Evolutionary conservation across 2,329 filamentous ascomycete genomes (phyloP).

Genomic region (Fusarium illudens): DNA sequence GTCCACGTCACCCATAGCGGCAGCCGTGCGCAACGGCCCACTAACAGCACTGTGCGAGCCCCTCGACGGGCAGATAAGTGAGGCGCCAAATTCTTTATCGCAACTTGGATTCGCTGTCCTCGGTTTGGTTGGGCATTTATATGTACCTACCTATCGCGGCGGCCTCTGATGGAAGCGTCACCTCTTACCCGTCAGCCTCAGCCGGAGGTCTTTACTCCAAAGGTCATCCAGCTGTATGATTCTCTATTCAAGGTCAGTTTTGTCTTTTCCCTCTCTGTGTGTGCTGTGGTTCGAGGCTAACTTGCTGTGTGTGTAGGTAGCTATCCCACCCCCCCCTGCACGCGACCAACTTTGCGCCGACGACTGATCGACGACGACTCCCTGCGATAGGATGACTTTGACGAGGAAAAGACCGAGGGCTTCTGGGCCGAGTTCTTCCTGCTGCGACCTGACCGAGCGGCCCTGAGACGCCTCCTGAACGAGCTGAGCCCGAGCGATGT

Average conservation of each 20-base stretch:
- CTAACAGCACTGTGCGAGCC: slow-evolving; percentile 15
- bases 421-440: slow-evolving; percentile 98
- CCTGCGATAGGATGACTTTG: slow-evolving; percentile 66
- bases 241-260: slow-evolving; percentile 75
- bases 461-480: slow-evolving; percentile 74
- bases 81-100: slow-evolving; percentile 27
- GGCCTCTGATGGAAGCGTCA: slow-evolving; percentile 78
- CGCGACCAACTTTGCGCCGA: slow-evolving; percentile 28
- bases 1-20: neutral
- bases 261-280: slow-evolving; percentile 4
- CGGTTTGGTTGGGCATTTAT: slow-evolving; percentile 6
- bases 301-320: neutral
- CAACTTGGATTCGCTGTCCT: slow-evolving; percentile 14
- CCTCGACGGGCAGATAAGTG: slow-evolving; percentile 20
- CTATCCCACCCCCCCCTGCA: slow-evolving; percentile 6
- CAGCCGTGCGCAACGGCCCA: slow-evolving; percentile 1
- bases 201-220: slow-evolving; percentile 91
- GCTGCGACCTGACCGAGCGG: slow-evolving; percentile 77
- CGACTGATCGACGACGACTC: slow-evolving; percentile 43
- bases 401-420: slow-evolving; percentile 78
- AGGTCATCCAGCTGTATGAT: slow-evolving; percentile 91
- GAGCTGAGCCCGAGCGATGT: slow-evolving; percentile 78
- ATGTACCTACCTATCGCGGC: slow-evolving; percentile 19
- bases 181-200: slow-evolving; percentile 92
- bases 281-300: neutral